Evolutionary conservation across 2,329 filamentous ascomycete species (phyloP), one percentile per base, ranked within the genome.

Genomic region (Neocucurbitaria cava): DNA sequence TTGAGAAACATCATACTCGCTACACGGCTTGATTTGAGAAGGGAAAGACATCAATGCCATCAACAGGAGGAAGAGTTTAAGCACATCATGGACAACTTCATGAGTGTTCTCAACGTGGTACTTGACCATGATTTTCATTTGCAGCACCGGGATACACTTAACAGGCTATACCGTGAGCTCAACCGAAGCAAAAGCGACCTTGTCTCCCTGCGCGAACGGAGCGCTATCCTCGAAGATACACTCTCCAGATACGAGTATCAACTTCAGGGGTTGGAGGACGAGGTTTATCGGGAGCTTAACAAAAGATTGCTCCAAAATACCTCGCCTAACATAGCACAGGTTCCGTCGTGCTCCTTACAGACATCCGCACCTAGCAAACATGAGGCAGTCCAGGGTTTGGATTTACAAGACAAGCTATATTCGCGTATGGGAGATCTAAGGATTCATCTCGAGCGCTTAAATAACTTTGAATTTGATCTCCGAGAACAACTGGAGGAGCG

Each of bases 401-500:
- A 8, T 13, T 18, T 38, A 17, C 10, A n/a, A 38, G 35, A 38
- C n/a, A 21, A 30, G 35, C 17, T 44, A 20, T 61, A 61, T 39
- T 49, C 47, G 13, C 46, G 55, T 10, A 58, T 61, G 48, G 54
- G 47, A 9, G 55, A 61, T 18, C 18, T 53, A 13, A 40, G 51
- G 9, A 52, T 56, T 10, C 23, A 47, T 13, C 38, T 56, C 28
- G 58, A 58, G n/a, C 42, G 55, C 15, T 31, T 58, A 26, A 39
- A 48, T 26, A 42, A 56, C 20, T 59, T 62, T 31, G 56, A 62
- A 24, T 43, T 21, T 20, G 49, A 57, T n/a, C 30, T 62, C 1
- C 31, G 46, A 13, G n/a, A 55, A 15, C 46, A 54, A 20, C 18
- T 62, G 2, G 46, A 55, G 26, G 43, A 52, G 18, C 48, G 59